Evolutionary conservation across 164 flowering plant genomes (phyloP).

Genomic region (Malania oleifera): DNA sequence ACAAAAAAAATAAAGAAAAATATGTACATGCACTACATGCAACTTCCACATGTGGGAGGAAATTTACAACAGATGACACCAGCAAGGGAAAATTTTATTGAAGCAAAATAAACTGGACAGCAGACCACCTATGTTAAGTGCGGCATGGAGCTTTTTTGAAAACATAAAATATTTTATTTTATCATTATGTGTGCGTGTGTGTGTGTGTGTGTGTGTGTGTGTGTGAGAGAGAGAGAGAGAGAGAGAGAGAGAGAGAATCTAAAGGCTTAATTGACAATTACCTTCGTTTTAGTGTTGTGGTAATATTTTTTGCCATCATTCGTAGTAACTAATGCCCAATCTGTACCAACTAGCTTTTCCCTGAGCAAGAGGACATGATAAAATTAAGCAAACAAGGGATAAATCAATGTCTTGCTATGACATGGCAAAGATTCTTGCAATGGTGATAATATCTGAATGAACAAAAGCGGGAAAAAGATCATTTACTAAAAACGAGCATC

Average conservation of each 20-base stretch:
- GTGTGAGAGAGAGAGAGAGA: no score
- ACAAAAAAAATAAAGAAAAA: no score
- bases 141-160: no score
- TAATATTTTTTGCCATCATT: conserved; percentile 92
- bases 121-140: no score
- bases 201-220: no score
- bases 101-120: no score
- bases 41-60: background rate
- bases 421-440: conserved; percentile 3
- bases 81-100: background rate
- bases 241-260: background rate
- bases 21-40: no score
- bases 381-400: background rate
- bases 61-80: background rate
- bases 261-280: conserved; percentile 15
- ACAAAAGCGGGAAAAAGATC: no score
- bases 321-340: conserved; percentile 78
- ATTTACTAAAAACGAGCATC: no score
- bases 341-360: conserved; percentile 74
- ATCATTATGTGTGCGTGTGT: no score
- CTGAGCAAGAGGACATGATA: conserved; percentile 29
- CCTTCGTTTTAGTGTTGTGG: conserved; percentile 81
- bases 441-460: background rate
- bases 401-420: conserved; percentile 5
- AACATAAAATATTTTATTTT: no score